A percentile compares a stretch with the other conserved stretches of the same genome.
Conservation (phyloP, 352 stramenopile species). For the Globisporangium emineosum region DNA sequence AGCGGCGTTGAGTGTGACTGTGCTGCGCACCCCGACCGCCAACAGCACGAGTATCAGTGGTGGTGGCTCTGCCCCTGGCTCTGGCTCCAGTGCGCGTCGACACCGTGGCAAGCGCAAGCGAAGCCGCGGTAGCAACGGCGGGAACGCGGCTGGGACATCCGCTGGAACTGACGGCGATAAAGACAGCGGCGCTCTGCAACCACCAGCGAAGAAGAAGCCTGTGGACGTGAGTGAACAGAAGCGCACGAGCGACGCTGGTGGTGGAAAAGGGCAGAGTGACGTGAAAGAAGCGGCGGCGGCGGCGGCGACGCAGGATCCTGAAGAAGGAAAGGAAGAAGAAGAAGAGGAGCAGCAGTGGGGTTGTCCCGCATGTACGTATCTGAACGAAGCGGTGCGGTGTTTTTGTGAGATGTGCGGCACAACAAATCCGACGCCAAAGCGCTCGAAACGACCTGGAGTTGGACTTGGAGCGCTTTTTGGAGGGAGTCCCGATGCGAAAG, state of each 20-base stretch:
- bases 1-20: not conserved
- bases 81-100: slow-evolving; percentile 18
- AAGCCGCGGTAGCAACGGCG: slow-evolving; percentile 12
- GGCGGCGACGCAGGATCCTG: slow-evolving; percentile 11
- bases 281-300: slow-evolving; percentile 6
- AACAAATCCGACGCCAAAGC: slow-evolving; percentile 37
- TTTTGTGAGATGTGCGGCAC: slow-evolving; percentile 82
- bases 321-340: slow-evolving; percentile 11
- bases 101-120: slow-evolving; percentile 38
- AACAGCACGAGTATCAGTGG: not conserved
- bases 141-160: not conserved
- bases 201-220: slow-evolving; percentile 10
- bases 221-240: not conserved
- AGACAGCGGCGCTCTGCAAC: not conserved
- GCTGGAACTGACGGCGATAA: slow-evolving; percentile 3
- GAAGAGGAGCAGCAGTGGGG: slow-evolving; percentile 34
- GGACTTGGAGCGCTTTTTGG: slow-evolving; percentile 1
- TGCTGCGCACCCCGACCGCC: not conserved
- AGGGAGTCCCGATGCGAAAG: slow-evolving; percentile 9
- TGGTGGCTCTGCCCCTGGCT: slow-evolving; percentile 9
- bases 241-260: not conserved
- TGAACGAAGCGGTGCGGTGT: slow-evolving; percentile 54
- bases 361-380: slow-evolving; percentile 67
- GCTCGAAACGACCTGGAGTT: not conserved
- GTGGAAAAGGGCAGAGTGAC: slow-evolving; percentile 11